Evolutionary conservation across 164 flowering plant species (phyloP).

Genomic region (Hamamelis virginiana): DNA sequence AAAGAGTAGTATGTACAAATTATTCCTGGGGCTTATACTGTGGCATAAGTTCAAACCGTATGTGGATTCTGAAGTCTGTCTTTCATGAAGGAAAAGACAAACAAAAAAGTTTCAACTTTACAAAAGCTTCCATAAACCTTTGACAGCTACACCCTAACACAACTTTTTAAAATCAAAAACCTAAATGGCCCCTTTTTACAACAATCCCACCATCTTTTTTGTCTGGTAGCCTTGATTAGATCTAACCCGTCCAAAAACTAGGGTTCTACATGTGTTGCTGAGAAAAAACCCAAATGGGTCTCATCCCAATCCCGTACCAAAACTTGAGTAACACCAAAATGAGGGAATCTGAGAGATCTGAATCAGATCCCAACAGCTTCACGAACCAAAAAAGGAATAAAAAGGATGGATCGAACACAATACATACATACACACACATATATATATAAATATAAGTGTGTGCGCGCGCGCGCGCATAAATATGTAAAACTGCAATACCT

Average conservation of each 20-base stretch:
- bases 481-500: background rate
- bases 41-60: background rate
- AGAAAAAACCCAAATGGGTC: constrained; percentile 14
- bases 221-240: constrained; percentile 14
- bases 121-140: constrained; percentile 15
- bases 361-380: constrained; percentile 22
- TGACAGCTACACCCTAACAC: constrained; percentile 10
- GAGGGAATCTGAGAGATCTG: constrained; percentile 10
- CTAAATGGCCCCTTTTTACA: background rate
- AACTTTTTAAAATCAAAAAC: background rate
- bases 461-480: too few species aligned
- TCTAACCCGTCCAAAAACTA: constrained; percentile 7
- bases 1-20: background rate
- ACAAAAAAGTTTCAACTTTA: constrained; percentile 13
- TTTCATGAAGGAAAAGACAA: constrained; percentile 7
- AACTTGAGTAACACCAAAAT: constrained; percentile 2
- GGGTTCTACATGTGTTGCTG: background rate
- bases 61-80: background rate
- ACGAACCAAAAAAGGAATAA: background rate
- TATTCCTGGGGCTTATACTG: background rate
- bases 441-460: background rate
- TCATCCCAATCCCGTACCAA: background rate
- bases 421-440: background rate
- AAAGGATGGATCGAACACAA: background rate
- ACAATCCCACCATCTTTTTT: constrained; percentile 14